phyloP scores from a whole-genome alignment of 176 grass and related monocot species.

The Oryza glumipatula region DNA sequence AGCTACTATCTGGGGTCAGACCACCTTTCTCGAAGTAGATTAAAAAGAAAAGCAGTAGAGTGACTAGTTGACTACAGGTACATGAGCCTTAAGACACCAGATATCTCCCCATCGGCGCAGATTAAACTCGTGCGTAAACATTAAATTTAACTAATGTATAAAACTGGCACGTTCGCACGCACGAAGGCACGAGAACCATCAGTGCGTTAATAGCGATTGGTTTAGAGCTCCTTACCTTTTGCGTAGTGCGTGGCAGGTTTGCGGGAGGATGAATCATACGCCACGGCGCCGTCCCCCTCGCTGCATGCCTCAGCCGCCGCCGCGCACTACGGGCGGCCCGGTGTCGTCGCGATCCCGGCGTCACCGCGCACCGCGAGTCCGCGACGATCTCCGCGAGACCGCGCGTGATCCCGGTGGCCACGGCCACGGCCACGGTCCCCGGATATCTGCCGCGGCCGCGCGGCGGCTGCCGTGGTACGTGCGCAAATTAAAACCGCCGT shows the following conservation, averaged over 20 bases:
- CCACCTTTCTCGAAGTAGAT: not conserved
- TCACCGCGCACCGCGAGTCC: not conserved
- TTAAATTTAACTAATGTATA: not conserved
- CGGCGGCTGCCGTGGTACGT: not conserved
- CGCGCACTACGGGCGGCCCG: not conserved
- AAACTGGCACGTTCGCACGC: not conserved
- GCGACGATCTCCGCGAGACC: not conserved
- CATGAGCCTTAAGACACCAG: not conserved
- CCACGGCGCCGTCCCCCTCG: not conserved
- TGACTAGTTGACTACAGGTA: not conserved
- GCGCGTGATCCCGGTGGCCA: too few relatives aligned
- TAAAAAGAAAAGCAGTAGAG: not conserved
- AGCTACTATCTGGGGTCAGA: not conserved
- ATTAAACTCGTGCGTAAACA: slow-evolving; percentile 5
- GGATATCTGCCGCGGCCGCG: not conserved
- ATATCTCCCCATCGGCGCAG: not conserved
- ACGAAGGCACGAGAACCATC: not conserved
- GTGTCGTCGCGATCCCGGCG: not conserved
- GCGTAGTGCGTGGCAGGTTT: not conserved
- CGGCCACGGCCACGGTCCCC: too few relatives aligned
- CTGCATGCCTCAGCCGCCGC: not conserved
- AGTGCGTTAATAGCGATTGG: not conserved
- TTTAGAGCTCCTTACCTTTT: not conserved
- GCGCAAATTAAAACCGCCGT: too few relatives aligned
- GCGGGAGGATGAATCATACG: not conserved